Percentiles rank a stretch among this genome's conserved stretches.
Conservation (phyloP, 345 rosid species). For the Linum usitatissimum region DNA sequence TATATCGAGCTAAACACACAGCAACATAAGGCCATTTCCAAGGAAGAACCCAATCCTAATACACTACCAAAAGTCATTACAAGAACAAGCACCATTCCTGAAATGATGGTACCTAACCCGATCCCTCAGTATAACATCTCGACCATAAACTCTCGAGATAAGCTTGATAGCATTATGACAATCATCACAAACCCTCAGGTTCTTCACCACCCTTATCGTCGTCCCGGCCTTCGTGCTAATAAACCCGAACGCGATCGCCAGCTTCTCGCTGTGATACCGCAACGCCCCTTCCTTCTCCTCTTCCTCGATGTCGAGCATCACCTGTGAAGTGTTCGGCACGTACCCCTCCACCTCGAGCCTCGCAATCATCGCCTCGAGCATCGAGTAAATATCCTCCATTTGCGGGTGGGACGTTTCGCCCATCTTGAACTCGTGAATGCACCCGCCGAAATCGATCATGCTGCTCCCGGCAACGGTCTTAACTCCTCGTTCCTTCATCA, state of each 20-base stretch:
- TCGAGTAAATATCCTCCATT: slow-evolving; percentile 20
- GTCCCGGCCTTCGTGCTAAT: slow-evolving; percentile 26
- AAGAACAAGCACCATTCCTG: slow-evolving; percentile 32
- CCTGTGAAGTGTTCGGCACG: slow-evolving; percentile 25
- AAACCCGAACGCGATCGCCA: slow-evolving; percentile 35
- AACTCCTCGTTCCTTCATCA: slow-evolving; percentile 37
- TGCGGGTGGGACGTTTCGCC: slow-evolving; percentile 33
- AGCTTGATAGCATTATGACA: slow-evolving; percentile 34
- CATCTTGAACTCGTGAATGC: slow-evolving; percentile 33
- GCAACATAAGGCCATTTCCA: no score
- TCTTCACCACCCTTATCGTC: slow-evolving; percentile 27
- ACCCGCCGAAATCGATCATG: slow-evolving; percentile 23
- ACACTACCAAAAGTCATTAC: slow-evolving; percentile 29
- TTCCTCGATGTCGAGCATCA: slow-evolving; percentile 33
- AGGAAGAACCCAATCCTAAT: no score
- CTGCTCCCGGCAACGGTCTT: slow-evolving; percentile 30
- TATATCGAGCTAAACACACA: no score
- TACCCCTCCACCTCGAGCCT: slow-evolving; percentile 28
- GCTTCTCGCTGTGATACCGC: slow-evolving; percentile 34
- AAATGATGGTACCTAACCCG: slow-evolving; percentile 35
- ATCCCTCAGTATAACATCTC: slow-evolving; percentile 33
- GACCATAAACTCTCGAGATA: slow-evolving; percentile 22
- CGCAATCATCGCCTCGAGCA: slow-evolving; percentile 23
- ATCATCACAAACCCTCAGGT: slow-evolving; percentile 34
- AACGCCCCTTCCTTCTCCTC: slow-evolving; percentile 31